These are phyloP conservation scores for Chrysanthemum seticuspe DNA, from an alignment of 129 eudicot species.

Conservation along the genomic window DNA sequence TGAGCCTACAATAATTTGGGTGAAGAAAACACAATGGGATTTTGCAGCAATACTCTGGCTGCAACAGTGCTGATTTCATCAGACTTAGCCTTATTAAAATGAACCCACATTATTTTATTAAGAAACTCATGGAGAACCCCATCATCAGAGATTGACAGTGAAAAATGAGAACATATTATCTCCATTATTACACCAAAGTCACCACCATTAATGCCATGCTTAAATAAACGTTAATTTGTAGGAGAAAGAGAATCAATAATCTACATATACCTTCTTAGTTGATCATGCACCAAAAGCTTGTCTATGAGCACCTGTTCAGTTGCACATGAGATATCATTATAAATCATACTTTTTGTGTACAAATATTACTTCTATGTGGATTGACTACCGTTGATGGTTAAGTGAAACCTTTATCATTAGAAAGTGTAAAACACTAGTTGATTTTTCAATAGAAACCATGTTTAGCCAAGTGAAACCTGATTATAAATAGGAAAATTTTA, in stretches of 20 bases:
- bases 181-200: slow-evolving; percentile 53
- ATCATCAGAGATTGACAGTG: slow-evolving; percentile 39
- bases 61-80: slow-evolving; percentile 51
- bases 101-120: slow-evolving; percentile 33
- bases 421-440: background rate
- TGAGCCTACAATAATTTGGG: slow-evolving; percentile 74
- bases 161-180: slow-evolving; percentile 57
- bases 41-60: slow-evolving; percentile 52
- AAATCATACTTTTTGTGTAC: slow-evolving; percentile 1
- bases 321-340: slow-evolving; percentile 15
- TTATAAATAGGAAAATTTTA: background rate
- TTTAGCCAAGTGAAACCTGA: background rate
- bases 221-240: slow-evolving; percentile 23
- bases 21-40: slow-evolving; percentile 48
- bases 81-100: slow-evolving; percentile 21
- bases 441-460: background rate
- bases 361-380: background rate
- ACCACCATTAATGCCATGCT: slow-evolving; percentile 20
- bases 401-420: background rate
- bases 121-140: slow-evolving; percentile 39
- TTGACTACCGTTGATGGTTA: slow-evolving; percentile 7
- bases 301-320: slow-evolving; percentile 64
- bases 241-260: slow-evolving; percentile 43
- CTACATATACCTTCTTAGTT: slow-evolving; percentile 39
- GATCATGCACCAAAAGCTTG: slow-evolving; percentile 55